Evolutionary conservation across 2,329 filamentous ascomycete genomes (phyloP).

Genomic region (Colletotrichum limetticola): DNA sequence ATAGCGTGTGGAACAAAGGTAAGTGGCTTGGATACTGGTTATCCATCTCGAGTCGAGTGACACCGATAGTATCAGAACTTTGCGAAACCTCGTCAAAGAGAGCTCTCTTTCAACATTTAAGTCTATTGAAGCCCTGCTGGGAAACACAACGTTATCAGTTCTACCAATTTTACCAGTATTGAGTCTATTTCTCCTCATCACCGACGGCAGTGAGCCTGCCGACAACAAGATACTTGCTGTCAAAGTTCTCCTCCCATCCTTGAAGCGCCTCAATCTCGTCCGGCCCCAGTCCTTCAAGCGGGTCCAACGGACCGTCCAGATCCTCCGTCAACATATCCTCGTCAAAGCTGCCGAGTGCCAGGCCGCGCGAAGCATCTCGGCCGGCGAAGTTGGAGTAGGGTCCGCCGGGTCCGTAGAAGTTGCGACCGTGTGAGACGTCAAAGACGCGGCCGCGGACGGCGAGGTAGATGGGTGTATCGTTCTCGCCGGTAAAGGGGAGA

Average conservation of each 20-base stretch:
- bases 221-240: constrained; percentile 95
- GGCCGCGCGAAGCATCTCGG: constrained; percentile 85
- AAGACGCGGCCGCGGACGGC: constrained; percentile 93
- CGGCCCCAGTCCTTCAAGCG: constrained; percentile 73
- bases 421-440: constrained; percentile 85
- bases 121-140: not conserved
- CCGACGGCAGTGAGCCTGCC: constrained; percentile 77
- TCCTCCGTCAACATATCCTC: constrained; percentile 95
- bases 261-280: constrained; percentile 86
- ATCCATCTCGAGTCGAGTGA: not conserved
- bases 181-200: constrained; percentile 45
- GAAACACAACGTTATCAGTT: constrained; percentile 43
- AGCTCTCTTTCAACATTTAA: not conserved
- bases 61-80: not conserved
- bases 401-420: constrained; percentile 96
- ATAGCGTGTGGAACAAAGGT: not conserved
- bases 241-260: constrained; percentile 94
- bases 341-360: constrained; percentile 94
- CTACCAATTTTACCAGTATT: not conserved
- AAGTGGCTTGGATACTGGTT: not conserved
- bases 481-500: constrained; percentile 84
- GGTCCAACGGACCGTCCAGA: constrained; percentile 84
- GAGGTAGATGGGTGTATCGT: constrained; percentile 82
- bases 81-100: not conserved
- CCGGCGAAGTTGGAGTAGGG: constrained; percentile 98